phyloP scores from a whole-genome alignment of 352 stramenopile species.

The Phytophthora pinifolia region DNA sequence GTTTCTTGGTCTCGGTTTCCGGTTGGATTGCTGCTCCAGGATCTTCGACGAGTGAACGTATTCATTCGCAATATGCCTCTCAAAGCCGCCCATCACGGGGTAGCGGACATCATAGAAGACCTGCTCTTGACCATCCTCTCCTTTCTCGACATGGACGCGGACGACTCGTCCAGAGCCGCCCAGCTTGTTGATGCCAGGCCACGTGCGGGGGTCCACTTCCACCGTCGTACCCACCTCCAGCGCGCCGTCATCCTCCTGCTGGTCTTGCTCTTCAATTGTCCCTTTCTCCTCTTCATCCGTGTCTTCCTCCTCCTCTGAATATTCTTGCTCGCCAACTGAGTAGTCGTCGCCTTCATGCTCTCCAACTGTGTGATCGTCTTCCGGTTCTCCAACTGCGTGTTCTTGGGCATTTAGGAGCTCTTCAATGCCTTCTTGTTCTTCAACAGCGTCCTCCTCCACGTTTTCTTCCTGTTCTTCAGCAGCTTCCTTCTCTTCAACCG shows the following conservation, averaged over 20 bases:
- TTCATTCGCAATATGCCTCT: slow-evolving; percentile 68
- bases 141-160: slow-evolving; percentile 38
- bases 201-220: slow-evolving; percentile 73
- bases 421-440: slow-evolving; percentile 1
- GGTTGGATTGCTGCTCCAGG: slow-evolving; percentile 39
- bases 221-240: slow-evolving; percentile 51
- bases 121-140: slow-evolving; percentile 20
- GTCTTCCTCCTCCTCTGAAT: neutral
- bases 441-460: neutral
- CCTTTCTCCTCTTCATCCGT: slow-evolving; percentile 1
- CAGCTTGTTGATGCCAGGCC: slow-evolving; percentile 88
- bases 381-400: slow-evolving; percentile 1
- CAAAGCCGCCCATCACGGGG: slow-evolving; percentile 66
- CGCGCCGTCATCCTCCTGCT: slow-evolving; percentile 5
- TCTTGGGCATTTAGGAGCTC: neutral
- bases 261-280: neutral
- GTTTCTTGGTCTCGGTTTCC: slow-evolving; percentile 40
- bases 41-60: slow-evolving; percentile 62
- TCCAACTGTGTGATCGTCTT: neutral
- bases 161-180: slow-evolving; percentile 66
- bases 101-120: slow-evolving; percentile 87
- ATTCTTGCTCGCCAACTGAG: neutral
- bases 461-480: slow-evolving; percentile 5
- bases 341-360: slow-evolving; percentile 2
- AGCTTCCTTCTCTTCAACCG: neutral